Base-by-base conservation (phyloP, 345 rosid species). In the Conringia planisiliqua region DNA sequence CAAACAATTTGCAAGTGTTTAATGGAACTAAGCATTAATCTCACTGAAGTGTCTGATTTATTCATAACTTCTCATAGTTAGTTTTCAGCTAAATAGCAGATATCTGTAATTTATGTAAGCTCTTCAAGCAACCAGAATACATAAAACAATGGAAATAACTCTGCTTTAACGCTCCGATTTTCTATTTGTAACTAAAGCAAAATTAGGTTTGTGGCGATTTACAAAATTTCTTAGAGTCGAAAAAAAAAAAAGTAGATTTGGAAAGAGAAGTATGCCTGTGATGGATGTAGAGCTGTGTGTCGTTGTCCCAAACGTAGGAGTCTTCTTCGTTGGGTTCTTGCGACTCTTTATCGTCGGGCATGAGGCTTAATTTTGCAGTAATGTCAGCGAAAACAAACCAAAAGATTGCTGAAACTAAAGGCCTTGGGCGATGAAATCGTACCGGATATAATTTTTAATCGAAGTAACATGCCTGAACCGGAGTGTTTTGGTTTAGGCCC, bases 291-390 rank as follows among this genome's bases (percentile, higher is more conserved):
- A 91, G 88, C 62, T 72, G 87, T 9, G 82, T 63, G 16, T 86
- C 72, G 68, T 78, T 87, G 44, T 93, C 97, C 98, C 98, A 91
- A 4, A 83, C 84, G 73, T 86, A 92, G 17, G 75, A 75, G 79
- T 80, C 84, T 3, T 47, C 59, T 71, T 66, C 85, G 40, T 72
- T 68, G 26, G 22, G 13, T 54, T 79, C 65, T 83, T 74, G 74
- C 80, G 81, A 80, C 81, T 58, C 72, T 36, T 55, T 67, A 35
- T 62, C 75, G 42, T 62, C 59, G 58, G 75, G 54, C 79, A 75
- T 74, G 44, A 73, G 40, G 56, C 42, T 14, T 32, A 3, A 29
- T 26, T 27, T 72, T 24, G 48, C 58, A 14, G 63, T 2, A 56
- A 7, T 36, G n/a, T 26, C 24, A 73, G 24, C 54, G 62, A 20